A percentile compares a stretch with the other conserved stretches of the same genome.
Evolutionary conservation across 2,329 filamentous ascomycete species (phyloP).

Genomic region (Magnaporthales sp.): DNA sequence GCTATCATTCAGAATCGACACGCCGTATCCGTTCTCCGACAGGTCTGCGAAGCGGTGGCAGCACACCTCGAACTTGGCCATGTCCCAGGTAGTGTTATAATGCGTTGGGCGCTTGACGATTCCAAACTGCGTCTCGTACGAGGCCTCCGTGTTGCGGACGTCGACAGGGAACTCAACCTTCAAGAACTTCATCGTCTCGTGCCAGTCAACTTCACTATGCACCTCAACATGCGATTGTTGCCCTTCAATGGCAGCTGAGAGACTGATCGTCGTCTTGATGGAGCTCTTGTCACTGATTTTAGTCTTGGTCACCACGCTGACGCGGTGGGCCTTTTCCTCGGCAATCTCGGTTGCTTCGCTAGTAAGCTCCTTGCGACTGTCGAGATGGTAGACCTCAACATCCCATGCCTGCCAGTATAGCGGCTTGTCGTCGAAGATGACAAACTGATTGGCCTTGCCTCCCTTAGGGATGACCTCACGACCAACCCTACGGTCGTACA

Average conservation of each 20-base stretch:
- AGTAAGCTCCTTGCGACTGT: slow-evolving; percentile 50
- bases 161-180: slow-evolving; percentile 64
- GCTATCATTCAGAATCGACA: slow-evolving; percentile 88
- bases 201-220: slow-evolving; percentile 58
- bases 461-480: slow-evolving; percentile 68
- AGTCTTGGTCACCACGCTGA: slow-evolving; percentile 50
- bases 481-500: slow-evolving; percentile 64
- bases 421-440: slow-evolving; percentile 62
- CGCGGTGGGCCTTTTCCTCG: slow-evolving; percentile 41
- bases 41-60: slow-evolving; percentile 92
- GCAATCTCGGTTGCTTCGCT: slow-evolving; percentile 39
- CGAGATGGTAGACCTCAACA: slow-evolving; percentile 59
- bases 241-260: slow-evolving; percentile 35
- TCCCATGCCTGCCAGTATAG: slow-evolving; percentile 68
- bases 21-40: slow-evolving; percentile 79
- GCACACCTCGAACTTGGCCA: slow-evolving; percentile 97
- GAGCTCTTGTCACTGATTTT: slow-evolving; percentile 57
- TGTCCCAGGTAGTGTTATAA: slow-evolving; percentile 53
- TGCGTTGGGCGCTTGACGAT: slow-evolving; percentile 56
- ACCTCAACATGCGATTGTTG: slow-evolving; percentile 44
- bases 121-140: slow-evolving; percentile 61
- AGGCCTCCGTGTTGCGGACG: slow-evolving; percentile 55
- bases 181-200: slow-evolving; percentile 61
- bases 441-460: slow-evolving; percentile 54
- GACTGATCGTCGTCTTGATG: slow-evolving; percentile 55